Percentiles rank a stretch among this genome's conserved stretches.
Evolutionary conservation across 768 basidiomycete species (phyloP).

Genomic region (Termitomyces sp.): DNA sequence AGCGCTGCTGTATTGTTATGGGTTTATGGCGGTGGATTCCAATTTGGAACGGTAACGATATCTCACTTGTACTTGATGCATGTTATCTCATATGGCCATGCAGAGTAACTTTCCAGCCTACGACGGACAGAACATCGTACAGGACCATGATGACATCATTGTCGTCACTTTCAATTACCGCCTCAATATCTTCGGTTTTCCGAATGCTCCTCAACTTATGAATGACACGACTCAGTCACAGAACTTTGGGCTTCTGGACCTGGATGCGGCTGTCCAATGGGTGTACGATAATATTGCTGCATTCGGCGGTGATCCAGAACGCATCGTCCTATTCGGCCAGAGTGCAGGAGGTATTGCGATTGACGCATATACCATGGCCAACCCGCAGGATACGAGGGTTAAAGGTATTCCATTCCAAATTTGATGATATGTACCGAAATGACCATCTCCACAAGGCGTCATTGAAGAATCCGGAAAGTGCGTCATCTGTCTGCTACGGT

Average conservation of each 20-base stretch:
- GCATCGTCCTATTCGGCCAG: slow-evolving; percentile 30
- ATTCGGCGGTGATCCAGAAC: slow-evolving; percentile 39
- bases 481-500: background rate
- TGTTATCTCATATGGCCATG: too few species aligned
- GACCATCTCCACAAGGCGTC: slow-evolving; percentile 12
- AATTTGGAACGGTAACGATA: too few species aligned
- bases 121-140: slow-evolving; percentile 25
- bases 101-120: slow-evolving; percentile 25
- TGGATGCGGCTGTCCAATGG: slow-evolving; percentile 36
- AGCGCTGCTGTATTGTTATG: too few species aligned
- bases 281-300: slow-evolving; percentile 37
- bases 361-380: slow-evolving; percentile 22
- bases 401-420: slow-evolving; percentile 11
- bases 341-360: slow-evolving; percentile 27
- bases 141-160: slow-evolving; percentile 27
- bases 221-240: slow-evolving; percentile 13
- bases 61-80: too few species aligned
- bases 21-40: too few species aligned
- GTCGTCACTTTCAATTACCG: slow-evolving; percentile 20
- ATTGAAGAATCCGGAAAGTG: slow-evolving; percentile 12
- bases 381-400: slow-evolving; percentile 21
- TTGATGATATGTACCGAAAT: background rate
- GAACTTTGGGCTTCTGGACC: slow-evolving; percentile 33
- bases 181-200: slow-evolving; percentile 30
- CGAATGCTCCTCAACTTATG: slow-evolving; percentile 28